These are phyloP conservation scores for Plasmodium adleri DNA, from an alignment of 169 alveolate genomes.

Conservation along the genomic window DNA sequence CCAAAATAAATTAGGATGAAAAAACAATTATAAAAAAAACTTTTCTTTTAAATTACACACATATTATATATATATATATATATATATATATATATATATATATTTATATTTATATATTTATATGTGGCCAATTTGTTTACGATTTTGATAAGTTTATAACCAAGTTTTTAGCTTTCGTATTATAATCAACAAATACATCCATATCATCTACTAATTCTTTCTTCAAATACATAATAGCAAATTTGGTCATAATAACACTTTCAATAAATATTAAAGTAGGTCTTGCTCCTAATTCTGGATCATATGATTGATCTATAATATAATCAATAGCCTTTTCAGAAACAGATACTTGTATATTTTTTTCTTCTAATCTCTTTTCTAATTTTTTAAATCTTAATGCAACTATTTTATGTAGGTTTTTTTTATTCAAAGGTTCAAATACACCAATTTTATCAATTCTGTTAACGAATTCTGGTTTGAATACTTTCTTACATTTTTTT, in stretches of 20 bases:
- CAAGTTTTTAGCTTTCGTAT: conserved; percentile 14
- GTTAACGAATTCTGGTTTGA: conserved; percentile 86
- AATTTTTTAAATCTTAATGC: conserved; percentile 67
- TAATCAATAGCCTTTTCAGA: conserved; percentile 71
- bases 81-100: too few species aligned
- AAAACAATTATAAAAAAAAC: too few species aligned
- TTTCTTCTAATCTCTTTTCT: conserved; percentile 72
- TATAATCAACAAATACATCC: conserved; percentile 61
- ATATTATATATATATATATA: too few species aligned
- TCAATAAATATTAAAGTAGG: conserved; percentile 75
- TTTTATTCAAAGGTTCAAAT: conserved; percentile 76
- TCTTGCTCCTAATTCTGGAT: conserved; percentile 77
- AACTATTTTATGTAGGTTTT: conserved; percentile 78
- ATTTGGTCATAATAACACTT: conserved; percentile 76
- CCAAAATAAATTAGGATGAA: too few species aligned
- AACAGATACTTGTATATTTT: conserved; percentile 42
- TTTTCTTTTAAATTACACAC: too few species aligned
- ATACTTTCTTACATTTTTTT: conserved; percentile 73
- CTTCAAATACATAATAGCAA: conserved; percentile 67
- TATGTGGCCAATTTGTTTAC: too few species aligned
- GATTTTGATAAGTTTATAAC: conserved; percentile 33
- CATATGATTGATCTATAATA: conserved; percentile 73
- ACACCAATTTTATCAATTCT: conserved; percentile 85
- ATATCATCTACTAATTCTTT: conserved; percentile 69
- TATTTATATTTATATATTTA: too few species aligned